Conservation (phyloP, 805 yeast genomes). For the Lachancea thermotolerans region DNA sequence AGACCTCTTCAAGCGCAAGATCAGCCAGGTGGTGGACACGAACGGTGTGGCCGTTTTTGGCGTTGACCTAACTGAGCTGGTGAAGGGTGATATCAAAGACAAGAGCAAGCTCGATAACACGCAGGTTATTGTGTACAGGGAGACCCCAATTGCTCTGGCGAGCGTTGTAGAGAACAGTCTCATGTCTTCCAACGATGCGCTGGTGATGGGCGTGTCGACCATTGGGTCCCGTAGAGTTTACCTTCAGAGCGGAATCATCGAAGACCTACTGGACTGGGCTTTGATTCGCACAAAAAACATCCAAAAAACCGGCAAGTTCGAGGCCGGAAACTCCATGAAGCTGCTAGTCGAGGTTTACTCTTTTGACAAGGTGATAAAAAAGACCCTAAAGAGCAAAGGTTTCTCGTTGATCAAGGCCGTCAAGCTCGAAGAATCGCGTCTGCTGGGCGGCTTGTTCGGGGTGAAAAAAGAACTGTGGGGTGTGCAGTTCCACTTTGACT, state of each 20-base stretch:
- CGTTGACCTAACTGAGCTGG: constrained; percentile 42
- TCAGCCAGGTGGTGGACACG: constrained; percentile 33
- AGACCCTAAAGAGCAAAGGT: constrained; percentile 36
- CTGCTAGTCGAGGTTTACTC: constrained; percentile 45
- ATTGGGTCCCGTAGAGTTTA: constrained; percentile 65
- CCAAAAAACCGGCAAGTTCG: constrained; percentile 31
- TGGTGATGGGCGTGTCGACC: constrained; percentile 48
- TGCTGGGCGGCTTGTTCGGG: constrained; percentile 29
- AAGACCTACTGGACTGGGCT: constrained; percentile 59
- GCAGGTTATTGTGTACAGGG: constrained; percentile 53
- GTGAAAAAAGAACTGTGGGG: constrained; percentile 30
- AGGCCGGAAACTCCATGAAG: constrained; percentile 28
- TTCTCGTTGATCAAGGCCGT: constrained; percentile 35
- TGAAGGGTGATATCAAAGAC: constrained; percentile 26
- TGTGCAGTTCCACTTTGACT: constrained; percentile 33
- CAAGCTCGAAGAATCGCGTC: constrained; percentile 23
- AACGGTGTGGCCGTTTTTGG: constrained; percentile 42
- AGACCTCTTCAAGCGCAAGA: constrained; percentile 37
- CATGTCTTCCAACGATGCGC: constrained; percentile 35
- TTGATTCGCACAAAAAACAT: constrained; percentile 38
- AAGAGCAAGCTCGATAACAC: constrained; percentile 40
- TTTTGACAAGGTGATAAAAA: constrained; percentile 40
- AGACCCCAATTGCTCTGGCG: constrained; percentile 62
- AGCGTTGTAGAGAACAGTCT: constrained; percentile 40
- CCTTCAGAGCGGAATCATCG: constrained; percentile 53